These are phyloP conservation scores for Gentiana straminea DNA, from an alignment of 257 asterid species.

Conservation along the genomic window DNA sequence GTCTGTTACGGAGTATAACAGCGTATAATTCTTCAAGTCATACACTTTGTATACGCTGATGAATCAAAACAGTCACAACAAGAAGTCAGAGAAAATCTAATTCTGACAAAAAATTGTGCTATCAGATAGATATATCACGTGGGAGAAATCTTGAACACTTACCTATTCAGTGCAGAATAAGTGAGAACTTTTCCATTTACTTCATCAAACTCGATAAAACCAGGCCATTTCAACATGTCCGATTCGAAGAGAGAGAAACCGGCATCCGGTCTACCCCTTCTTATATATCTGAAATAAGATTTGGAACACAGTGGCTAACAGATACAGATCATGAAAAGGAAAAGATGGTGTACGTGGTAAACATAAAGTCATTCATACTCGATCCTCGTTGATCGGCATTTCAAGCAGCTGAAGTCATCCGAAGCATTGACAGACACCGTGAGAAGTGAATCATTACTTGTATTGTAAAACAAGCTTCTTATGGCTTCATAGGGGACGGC, in stretches of 20 bases:
- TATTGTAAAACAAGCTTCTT: conserved; percentile 94
- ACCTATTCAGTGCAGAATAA: conserved; percentile 91
- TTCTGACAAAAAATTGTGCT: too few species aligned
- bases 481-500: conserved; percentile 93
- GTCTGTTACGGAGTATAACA: conserved; percentile 88
- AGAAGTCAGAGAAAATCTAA: conserved; percentile 3
- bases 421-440: conserved; percentile 97
- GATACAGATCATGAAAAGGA: too few species aligned
- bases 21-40: conserved; percentile 54
- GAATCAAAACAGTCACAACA: conserved; percentile 4
- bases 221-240: conserved; percentile 98
- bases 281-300: conserved; percentile 47
- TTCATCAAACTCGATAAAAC: conserved; percentile 97
- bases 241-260: conserved; percentile 93
- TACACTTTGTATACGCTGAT: conserved; percentile 71
- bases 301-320: neutral
- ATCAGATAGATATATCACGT: neutral
- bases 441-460: conserved; percentile 92
- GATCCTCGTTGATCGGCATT: conserved; percentile 94
- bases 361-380: conserved; percentile 52
- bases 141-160: neutral
- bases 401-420: conserved; percentile 82
- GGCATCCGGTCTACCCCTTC: conserved; percentile 94
- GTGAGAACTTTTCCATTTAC: conserved; percentile 99
- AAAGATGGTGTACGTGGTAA: conserved; percentile 5